These are phyloP conservation scores for Parietaria judaica DNA, from an alignment of 306 rosid genomes.

Conservation along the genomic window DNA sequence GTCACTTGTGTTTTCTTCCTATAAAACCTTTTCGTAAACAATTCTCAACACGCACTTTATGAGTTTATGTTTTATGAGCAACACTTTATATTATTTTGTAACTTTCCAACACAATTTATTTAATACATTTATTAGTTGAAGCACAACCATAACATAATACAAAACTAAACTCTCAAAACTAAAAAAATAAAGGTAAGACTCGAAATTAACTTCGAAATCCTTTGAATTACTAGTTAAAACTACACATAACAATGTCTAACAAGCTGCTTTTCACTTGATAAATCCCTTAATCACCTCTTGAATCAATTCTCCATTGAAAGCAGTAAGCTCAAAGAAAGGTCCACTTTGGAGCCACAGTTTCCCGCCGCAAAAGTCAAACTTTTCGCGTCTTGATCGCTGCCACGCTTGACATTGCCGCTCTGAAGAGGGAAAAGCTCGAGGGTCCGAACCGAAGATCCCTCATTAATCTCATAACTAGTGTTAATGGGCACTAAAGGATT, in stretches of 20 bases:
- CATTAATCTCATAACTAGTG: slow-evolving; percentile 5
- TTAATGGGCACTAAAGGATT: slow-evolving; percentile 19
- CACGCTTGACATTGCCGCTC: slow-evolving; percentile 21
- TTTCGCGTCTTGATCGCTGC: slow-evolving; percentile 14
- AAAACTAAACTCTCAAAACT: too few species aligned
- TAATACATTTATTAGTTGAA: too few species aligned
- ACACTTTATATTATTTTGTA: too few species aligned
- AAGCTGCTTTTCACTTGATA: background rate
- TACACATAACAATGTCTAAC: background rate
- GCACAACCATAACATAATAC: too few species aligned
- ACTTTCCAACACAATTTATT: too few species aligned
- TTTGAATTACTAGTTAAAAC: background rate
- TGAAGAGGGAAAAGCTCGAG: slow-evolving; percentile 44
- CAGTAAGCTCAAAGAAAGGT: slow-evolving; percentile 39
- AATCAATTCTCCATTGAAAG: slow-evolving; percentile 43
- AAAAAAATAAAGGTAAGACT: too few species aligned
- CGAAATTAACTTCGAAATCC: too few species aligned
- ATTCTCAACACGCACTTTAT: too few species aligned
- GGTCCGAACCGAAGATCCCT: background rate
- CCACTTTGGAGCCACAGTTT: slow-evolving; percentile 13
- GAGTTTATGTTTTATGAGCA: too few species aligned
- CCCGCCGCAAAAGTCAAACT: slow-evolving; percentile 13
- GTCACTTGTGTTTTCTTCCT: too few species aligned
- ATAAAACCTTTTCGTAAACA: too few species aligned
- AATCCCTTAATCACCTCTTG: too few species aligned